These are phyloP conservation scores for Teratosphaeria destructans DNA, from an alignment of 2,329 filamentous ascomycete genomes.

Conservation along the genomic window DNA sequence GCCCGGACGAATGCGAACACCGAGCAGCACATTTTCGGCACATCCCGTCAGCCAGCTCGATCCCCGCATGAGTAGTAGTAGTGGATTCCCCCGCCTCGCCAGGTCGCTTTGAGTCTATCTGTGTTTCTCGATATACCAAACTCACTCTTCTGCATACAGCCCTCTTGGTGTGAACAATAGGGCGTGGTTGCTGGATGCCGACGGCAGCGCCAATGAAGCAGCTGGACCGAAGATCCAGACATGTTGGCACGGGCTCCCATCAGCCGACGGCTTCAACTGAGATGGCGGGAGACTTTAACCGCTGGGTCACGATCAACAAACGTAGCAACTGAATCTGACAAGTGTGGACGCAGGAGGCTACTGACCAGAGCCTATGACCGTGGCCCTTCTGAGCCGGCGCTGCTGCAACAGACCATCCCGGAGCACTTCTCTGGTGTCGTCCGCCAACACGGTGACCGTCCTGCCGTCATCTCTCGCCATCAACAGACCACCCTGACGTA, in stretches of 20 bases:
- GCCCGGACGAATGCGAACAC: not conserved
- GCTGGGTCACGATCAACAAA: not conserved
- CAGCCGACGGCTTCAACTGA: conserved; percentile 8
- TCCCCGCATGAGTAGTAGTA: not conserved
- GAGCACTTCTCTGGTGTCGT: conserved; percentile 61
- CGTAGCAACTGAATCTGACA: not conserved
- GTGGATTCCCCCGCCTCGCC: not conserved
- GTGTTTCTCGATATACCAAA: not conserved
- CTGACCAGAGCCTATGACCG: conserved; percentile 20
- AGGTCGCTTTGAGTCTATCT: not conserved
- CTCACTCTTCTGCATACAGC: not conserved
- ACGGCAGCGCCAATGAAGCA: conserved; percentile 6
- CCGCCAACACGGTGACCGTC: conserved; percentile 51
- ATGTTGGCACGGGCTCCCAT: conserved; percentile 14
- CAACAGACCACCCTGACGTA: conserved; percentile 64
- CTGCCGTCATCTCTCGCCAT: conserved; percentile 50
- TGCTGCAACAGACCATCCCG: conserved; percentile 59
- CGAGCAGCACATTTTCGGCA: not conserved
- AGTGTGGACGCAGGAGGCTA: conserved; percentile 6
- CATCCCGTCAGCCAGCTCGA: not conserved
- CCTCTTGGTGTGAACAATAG: not conserved
- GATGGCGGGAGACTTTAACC: not conserved
- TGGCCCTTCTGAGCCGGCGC: conserved; percentile 45
- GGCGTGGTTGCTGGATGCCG: not conserved
- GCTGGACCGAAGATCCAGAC: conserved; percentile 1